Conservation (phyloP, 1,284 basidiomycete species). For the Mycosarcoma maydis region DNA sequence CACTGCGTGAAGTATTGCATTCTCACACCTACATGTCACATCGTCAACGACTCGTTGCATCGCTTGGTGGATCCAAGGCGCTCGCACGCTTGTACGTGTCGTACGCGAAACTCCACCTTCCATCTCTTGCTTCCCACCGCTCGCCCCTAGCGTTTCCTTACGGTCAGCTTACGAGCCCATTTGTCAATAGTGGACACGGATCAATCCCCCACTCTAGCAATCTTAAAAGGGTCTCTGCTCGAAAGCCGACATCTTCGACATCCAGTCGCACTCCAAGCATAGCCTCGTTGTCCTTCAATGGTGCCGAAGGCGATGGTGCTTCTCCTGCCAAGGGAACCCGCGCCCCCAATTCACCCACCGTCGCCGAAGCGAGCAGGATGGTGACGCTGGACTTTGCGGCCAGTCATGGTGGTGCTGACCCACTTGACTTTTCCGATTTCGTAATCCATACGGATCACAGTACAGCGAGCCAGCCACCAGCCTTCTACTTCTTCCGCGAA, state of each 20-base stretch:
- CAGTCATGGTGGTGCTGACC: background rate
- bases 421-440: conserved; percentile 31
- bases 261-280: conserved; percentile 43
- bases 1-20: conserved; percentile 16
- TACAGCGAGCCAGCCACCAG: conserved; percentile 20
- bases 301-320: conserved; percentile 12
- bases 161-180: conserved; percentile 46
- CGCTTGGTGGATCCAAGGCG: conserved; percentile 50
- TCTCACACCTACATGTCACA: conserved; percentile 37
- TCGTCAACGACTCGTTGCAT: conserved; percentile 47
- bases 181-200: conserved; percentile 24
- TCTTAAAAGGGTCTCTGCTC: conserved; percentile 4
- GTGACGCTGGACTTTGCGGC: conserved; percentile 24
- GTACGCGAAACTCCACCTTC: conserved; percentile 46
- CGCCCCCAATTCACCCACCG: conserved; percentile 28
- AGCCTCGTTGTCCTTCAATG: conserved; percentile 28
- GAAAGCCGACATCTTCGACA: conserved; percentile 12
- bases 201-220: conserved; percentile 2
- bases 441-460: conserved; percentile 21
- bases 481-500: conserved; percentile 43
- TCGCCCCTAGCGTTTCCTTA: conserved; percentile 48
- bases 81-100: conserved; percentile 53
- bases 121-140: conserved; percentile 28
- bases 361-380: conserved; percentile 15
- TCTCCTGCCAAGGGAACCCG: conserved; percentile 19